Evolutionary conservation across 169 alveolate species (phyloP).

Genomic region (Miamiensis avidus): DNA sequence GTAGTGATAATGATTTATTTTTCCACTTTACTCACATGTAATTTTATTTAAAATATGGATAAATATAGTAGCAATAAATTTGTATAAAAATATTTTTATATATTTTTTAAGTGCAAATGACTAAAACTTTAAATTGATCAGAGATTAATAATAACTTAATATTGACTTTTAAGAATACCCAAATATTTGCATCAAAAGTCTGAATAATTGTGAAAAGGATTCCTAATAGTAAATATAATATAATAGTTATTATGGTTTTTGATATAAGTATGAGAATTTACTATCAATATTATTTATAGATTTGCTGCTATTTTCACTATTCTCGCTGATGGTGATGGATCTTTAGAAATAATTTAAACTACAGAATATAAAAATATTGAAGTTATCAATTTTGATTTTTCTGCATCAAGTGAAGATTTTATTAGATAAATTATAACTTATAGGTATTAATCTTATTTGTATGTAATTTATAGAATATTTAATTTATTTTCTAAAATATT

Average conservation of each 20-base stretch:
- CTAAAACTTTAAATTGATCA: slow-evolving; percentile 58
- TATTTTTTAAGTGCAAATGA: slow-evolving; percentile 44
- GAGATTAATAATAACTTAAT: slow-evolving; percentile 65
- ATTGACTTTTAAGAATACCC: slow-evolving; percentile 67
- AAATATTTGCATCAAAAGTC: slow-evolving; percentile 62
- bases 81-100: too few species aligned
- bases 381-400: slow-evolving; percentile 63
- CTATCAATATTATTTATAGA: slow-evolving; percentile 7
- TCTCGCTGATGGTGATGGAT: slow-evolving; percentile 66
- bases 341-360: slow-evolving; percentile 69
- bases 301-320: slow-evolving; percentile 71
- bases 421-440: slow-evolving; percentile 70
- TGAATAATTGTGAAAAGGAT: slow-evolving; percentile 74
- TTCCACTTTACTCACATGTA: slow-evolving; percentile 90
- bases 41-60: slow-evolving; percentile 16
- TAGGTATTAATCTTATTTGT: neutral
- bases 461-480: too few species aligned
- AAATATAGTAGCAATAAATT: neutral
- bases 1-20: slow-evolving; percentile 94
- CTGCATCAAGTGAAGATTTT: slow-evolving; percentile 61
- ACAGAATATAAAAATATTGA: slow-evolving; percentile 79
- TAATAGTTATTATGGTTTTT: neutral
- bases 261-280: neutral
- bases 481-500: too few species aligned
- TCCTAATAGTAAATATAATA: slow-evolving; percentile 44